Conservation (phyloP, 148 eudicot species). For the Nepenthes gracilis region DNA sequence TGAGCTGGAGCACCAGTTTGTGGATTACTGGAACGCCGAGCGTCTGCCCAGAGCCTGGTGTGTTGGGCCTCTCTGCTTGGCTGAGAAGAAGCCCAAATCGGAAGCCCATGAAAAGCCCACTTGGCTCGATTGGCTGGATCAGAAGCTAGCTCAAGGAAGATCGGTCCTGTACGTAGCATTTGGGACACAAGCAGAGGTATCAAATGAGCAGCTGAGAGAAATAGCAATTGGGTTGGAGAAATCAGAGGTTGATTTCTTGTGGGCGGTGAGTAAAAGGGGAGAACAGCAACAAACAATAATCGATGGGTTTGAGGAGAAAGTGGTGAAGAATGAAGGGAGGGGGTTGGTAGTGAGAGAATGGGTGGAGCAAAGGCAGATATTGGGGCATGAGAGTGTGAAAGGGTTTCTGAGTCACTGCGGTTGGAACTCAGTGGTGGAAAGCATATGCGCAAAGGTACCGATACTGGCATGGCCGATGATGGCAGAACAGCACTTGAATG, state of each 20-base stretch:
- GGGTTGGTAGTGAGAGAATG: constrained; percentile 56
- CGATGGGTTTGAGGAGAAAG: constrained; percentile 31
- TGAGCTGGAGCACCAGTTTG: constrained; percentile 35
- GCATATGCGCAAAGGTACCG: constrained; percentile 53
- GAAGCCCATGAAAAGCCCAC: constrained; percentile 9
- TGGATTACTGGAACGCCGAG: constrained; percentile 22
- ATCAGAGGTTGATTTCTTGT: constrained; percentile 38
- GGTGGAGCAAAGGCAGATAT: constrained; percentile 51
- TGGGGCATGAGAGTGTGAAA: constrained; percentile 24
- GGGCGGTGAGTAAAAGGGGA: constrained; percentile 45
- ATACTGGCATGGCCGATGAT: constrained; percentile 69
- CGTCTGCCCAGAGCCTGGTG: constrained; percentile 26
- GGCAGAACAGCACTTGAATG: constrained; percentile 72
- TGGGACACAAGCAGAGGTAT: constrained; percentile 55
- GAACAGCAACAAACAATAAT: constrained; percentile 8
- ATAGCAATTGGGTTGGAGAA: constrained; percentile 42
- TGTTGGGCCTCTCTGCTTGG: constrained; percentile 62
- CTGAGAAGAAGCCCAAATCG: background rate
- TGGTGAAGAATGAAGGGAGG: constrained; percentile 17
- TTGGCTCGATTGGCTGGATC: constrained; percentile 54
- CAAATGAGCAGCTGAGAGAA: constrained; percentile 35
- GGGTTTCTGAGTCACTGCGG: constrained; percentile 79
- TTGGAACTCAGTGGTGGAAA: constrained; percentile 70
- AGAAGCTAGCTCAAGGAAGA: constrained; percentile 13
- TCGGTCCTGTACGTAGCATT: constrained; percentile 54